These are phyloP conservation scores for Telopea speciosissima DNA, from an alignment of 177 flowering plant species.

Conservation along the genomic window DNA sequence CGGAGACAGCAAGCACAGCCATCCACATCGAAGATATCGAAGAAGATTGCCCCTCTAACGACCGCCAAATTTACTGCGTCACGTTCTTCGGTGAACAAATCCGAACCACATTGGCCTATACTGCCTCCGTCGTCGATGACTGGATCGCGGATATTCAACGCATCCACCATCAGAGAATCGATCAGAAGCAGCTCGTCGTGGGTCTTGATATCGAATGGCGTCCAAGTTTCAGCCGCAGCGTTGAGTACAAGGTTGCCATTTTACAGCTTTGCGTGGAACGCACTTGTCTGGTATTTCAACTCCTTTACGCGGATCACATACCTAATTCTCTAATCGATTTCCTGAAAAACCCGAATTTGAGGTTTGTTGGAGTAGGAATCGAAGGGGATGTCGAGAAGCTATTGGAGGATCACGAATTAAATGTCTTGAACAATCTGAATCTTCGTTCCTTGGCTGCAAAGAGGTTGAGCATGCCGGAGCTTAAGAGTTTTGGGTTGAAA, in stretches of 20 bases:
- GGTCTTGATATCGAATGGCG: not conserved
- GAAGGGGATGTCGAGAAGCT: not conserved
- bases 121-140: not conserved
- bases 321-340: not conserved
- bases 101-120: no score
- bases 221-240: not conserved
- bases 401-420: not conserved
- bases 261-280: not conserved
- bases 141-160: not conserved
- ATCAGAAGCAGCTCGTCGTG: not conserved
- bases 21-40: no score
- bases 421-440: not conserved
- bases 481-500: not conserved
- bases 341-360: not conserved
- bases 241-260: not conserved
- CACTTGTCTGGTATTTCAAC: not conserved
- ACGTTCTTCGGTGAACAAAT: no score
- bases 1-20: no score
- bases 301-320: not conserved
- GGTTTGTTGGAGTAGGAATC: not conserved
- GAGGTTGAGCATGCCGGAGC: not conserved
- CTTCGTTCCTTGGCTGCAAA: not conserved
- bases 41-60: no score
- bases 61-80: no score
- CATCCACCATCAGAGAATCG: not conserved